Evolutionary conservation across 1,284 basidiomycete genomes (phyloP), one percentile per base, ranked within the genome.

Genomic region (Volvariella volvacea): DNA sequence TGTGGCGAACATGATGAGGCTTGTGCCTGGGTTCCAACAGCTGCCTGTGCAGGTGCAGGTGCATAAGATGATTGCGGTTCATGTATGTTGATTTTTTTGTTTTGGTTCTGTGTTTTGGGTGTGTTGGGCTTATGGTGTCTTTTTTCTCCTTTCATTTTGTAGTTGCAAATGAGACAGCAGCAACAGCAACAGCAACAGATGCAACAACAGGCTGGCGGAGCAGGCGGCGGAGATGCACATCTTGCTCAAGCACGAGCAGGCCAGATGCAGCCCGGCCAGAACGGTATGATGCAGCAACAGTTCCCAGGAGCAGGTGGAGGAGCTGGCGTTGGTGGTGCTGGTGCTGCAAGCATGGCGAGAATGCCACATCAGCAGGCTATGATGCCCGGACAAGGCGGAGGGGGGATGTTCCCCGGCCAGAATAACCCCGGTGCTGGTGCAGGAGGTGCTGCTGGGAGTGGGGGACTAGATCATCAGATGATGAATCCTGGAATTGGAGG

Each of bases 31-130:
- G 6, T 86, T 87, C 53, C 62, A 65, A 51, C 55, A 57, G 17
- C 54, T 84, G 46, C 70, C 80, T 7, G 37, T 71, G 3, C 70
- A 63, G 47, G 63, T 72, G 51, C 82, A 86, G 60, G 54, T 85
- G 49, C 76, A 79, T 55, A 74, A 68, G 53, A 67, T 86, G 62
- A 60, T 74, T 36, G 51, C 62, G 46, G 57, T 76, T 17, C 76
- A 78, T 65, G 80, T 83, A 51, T 44, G 66, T 62, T 7, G 32
- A 39, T n/a, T 38, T 39, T 37, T 14, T 42, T 36, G 16, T 43
- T 4, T 22, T 39, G 8, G 42, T 32, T 37, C 21, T 19, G 16
- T 39, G 22, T 32, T n/a, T 1, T 22, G 39, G 25, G 22, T 36
- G 17, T 16, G 19, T 33, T 46, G 32, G 16, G 28, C 7, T 28